Conservation (phyloP, 2,329 filamentous ascomycete genomes). For the Fusarium pininemorale region DNA sequence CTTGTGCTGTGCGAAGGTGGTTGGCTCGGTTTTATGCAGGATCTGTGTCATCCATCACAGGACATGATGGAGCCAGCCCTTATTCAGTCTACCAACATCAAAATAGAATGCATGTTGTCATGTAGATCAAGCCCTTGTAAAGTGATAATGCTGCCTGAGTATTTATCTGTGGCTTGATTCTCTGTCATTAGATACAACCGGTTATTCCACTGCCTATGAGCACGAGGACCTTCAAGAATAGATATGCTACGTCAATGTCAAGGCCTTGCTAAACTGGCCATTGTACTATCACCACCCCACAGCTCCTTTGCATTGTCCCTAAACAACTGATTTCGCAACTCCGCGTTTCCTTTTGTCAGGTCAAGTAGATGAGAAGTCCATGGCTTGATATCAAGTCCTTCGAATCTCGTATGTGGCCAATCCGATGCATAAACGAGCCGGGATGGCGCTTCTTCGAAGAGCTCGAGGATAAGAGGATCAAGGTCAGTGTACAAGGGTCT, state of each 20-base stretch:
- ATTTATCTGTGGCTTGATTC: neutral
- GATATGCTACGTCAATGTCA: neutral
- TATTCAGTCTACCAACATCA: neutral
- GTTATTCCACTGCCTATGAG: neutral
- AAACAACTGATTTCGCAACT: neutral
- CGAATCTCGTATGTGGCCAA: neutral
- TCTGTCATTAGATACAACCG: neutral
- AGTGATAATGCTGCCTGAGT: rapidly evolving
- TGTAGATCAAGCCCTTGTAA: too few species aligned
- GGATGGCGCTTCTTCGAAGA: neutral
- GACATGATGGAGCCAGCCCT: neutral
- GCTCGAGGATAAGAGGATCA: neutral
- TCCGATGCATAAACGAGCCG: neutral
- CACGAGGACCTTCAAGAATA: too few species aligned
- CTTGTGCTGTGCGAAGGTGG: neutral
- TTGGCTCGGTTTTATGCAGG: neutral
- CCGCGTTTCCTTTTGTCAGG: neutral
- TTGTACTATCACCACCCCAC: neutral
- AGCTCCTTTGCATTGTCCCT: neutral
- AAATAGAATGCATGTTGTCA: too few species aligned
- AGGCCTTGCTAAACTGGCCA: neutral
- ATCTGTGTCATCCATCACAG: neutral
- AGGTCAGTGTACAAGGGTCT: neutral
- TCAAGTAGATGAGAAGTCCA: neutral
- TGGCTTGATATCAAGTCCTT: neutral